Percentiles rank a stretch among this genome's conserved stretches.
Conservation (phyloP, 2,329 filamentous ascomycete species). For the Calonectria multiphialidica region DNA sequence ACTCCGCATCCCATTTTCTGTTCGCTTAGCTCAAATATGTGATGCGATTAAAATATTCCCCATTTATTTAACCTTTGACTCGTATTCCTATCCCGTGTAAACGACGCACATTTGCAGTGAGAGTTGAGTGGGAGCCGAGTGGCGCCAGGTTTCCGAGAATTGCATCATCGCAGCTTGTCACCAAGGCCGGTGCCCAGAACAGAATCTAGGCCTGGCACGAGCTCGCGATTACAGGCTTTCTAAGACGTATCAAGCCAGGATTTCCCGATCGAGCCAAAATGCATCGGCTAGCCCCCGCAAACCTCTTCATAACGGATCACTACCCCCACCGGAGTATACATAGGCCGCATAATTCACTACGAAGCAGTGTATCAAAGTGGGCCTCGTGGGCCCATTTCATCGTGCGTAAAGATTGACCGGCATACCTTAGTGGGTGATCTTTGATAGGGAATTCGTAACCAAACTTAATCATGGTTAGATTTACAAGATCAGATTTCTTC, state of each 20-base stretch:
- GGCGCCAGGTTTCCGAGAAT: slow-evolving; percentile 10
- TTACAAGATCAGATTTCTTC: not conserved
- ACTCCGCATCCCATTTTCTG: too few species aligned
- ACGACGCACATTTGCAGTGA: not conserved
- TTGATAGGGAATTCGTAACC: not conserved
- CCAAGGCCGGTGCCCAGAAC: not conserved
- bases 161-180: slow-evolving; percentile 7
- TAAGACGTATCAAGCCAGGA: slow-evolving; percentile 6
- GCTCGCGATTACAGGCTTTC: slow-evolving; percentile 17
- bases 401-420: not conserved
- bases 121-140: slow-evolving; percentile 19
- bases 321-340: not conserved
- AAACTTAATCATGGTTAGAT: not conserved
- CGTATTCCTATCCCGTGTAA: not conserved
- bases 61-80: not conserved
- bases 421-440: not conserved
- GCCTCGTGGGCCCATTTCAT: not conserved
- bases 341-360: not conserved
- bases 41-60: not conserved
- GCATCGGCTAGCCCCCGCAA: not conserved
- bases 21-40: not conserved
- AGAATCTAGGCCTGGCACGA: not conserved
- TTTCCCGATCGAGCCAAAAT: not conserved
- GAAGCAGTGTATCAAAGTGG: not conserved
- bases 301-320: not conserved